phyloP scores from a whole-genome alignment of 2,329 filamentous ascomycete genomes.

The Botrytis sinoallii region DNA sequence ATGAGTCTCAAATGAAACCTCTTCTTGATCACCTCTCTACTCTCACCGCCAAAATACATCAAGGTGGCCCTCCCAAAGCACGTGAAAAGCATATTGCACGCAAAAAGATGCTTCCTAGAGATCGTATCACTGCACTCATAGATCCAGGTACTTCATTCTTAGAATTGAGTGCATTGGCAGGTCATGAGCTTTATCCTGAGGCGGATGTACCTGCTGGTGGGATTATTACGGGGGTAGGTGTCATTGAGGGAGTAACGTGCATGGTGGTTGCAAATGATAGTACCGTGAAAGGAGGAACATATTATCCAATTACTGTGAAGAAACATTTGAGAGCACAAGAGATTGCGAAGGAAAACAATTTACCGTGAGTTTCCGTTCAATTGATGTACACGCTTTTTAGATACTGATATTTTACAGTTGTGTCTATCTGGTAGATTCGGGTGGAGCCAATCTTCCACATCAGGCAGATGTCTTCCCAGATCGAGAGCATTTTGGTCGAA shows the following conservation, averaged over 20 bases:
- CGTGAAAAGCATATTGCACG: conserved; percentile 81
- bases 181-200: conserved; percentile 78
- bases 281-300: conserved; percentile 95
- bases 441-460: conserved; percentile 90
- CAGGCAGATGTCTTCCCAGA: conserved; percentile 97
- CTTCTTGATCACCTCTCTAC: conserved; percentile 65
- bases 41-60: conserved; percentile 68
- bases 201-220: conserved; percentile 87
- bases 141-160: conserved; percentile 89
- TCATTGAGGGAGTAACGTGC: conserved; percentile 85
- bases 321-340: conserved; percentile 93
- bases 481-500: conserved; percentile 86
- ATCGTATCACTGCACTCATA: conserved; percentile 81
- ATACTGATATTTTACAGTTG: conserved; percentile 49
- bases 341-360: conserved; percentile 81
- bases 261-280: conserved; percentile 95
- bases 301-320: conserved; percentile 96
- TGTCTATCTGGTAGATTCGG: conserved; percentile 94
- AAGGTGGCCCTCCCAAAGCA: conserved; percentile 77
- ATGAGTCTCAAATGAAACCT: conserved; percentile 72
- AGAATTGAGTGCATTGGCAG: conserved; percentile 90
- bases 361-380: conserved; percentile 50
- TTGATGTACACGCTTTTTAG: neutral
- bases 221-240: conserved; percentile 88
- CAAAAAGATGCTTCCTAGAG: conserved; percentile 91